These are phyloP conservation scores for Diaporthe capsici DNA, from an alignment of 2,329 filamentous ascomycete genomes.

Conservation along the genomic window DNA sequence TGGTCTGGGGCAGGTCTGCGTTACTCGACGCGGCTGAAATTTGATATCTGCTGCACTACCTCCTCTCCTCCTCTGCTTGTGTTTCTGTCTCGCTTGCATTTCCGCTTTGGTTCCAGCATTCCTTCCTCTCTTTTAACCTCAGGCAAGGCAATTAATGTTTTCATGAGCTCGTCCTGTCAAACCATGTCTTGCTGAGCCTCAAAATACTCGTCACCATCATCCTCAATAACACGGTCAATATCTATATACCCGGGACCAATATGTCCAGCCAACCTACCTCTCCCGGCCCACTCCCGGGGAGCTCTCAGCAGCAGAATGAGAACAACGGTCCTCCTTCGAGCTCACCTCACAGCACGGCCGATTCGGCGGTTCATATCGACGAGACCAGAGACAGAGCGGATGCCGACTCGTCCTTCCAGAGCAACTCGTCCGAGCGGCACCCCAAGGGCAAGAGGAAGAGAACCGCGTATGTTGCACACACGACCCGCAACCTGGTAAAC, in stretches of 20 bases:
- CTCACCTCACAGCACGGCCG: slow-evolving; percentile 39
- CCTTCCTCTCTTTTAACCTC: slow-evolving; percentile 7
- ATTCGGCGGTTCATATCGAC: slow-evolving; percentile 33
- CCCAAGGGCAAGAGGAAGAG: slow-evolving; percentile 74
- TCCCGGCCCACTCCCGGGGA: slow-evolving; percentile 28
- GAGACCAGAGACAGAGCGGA: slow-evolving; percentile 33
- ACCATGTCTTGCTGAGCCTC: slow-evolving; percentile 31
- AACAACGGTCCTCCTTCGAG: slow-evolving; percentile 33
- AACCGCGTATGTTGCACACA: slow-evolving; percentile 68
- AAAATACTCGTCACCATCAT: background rate
- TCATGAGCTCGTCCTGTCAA: slow-evolving; percentile 20
- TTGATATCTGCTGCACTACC: slow-evolving; percentile 38
- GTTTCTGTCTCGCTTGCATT: slow-evolving; percentile 32
- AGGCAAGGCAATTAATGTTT: slow-evolving; percentile 30
- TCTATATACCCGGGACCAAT: slow-evolving; percentile 2
- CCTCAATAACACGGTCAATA: slow-evolving; percentile 18
- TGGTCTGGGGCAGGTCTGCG: slow-evolving; percentile 26
- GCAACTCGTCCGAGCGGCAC: slow-evolving; percentile 55
- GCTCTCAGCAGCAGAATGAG: slow-evolving; percentile 38
- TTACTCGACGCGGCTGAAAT: slow-evolving; percentile 39
- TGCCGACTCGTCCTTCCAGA: slow-evolving; percentile 40
- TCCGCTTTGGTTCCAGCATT: slow-evolving; percentile 32
- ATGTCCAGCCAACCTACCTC: slow-evolving; percentile 42
- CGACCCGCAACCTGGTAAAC: slow-evolving; percentile 20
- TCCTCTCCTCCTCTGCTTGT: slow-evolving; percentile 16